These are phyloP conservation scores for Fusarium pininemorale DNA, from an alignment of 2,329 filamentous ascomycete species.

Conservation along the genomic window DNA sequence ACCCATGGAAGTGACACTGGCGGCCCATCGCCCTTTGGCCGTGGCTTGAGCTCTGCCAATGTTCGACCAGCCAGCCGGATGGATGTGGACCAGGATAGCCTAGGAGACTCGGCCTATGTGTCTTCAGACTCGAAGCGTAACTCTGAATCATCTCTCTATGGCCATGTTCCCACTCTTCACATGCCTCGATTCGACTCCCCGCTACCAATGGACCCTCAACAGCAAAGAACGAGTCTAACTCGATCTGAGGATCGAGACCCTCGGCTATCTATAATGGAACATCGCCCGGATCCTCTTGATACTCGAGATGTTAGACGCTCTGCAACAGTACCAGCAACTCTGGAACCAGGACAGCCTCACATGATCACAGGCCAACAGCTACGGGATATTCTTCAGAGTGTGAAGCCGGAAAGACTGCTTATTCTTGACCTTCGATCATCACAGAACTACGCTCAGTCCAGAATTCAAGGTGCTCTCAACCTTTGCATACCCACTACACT, in stretches of 20 bases:
- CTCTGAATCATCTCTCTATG: conserved; percentile 57
- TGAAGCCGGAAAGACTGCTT: conserved; percentile 60
- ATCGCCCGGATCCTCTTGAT: conserved; percentile 52
- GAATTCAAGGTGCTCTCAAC: conserved; percentile 84
- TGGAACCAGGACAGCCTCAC: conserved; percentile 57
- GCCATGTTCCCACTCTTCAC: conserved; percentile 50
- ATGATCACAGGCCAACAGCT: conserved; percentile 66
- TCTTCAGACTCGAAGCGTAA: conserved; percentile 64
- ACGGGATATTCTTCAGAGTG: conserved; percentile 62
- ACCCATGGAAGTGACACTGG: conserved; percentile 58
- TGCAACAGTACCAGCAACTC: conserved; percentile 62
- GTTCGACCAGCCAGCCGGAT: conserved; percentile 44
- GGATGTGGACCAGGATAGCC: conserved; percentile 57
- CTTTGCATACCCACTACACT: conserved; percentile 95
- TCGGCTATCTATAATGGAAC: conserved; percentile 63
- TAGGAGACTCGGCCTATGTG: conserved; percentile 64
- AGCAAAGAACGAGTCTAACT: conserved; percentile 46
- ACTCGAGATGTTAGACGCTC: conserved; percentile 46
- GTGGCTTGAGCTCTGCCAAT: conserved; percentile 34
- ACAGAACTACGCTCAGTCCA: conserved; percentile 79
- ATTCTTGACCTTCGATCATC: conserved; percentile 88
- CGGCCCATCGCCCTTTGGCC: conserved; percentile 47
- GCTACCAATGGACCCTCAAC: conserved; percentile 43
- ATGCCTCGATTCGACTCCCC: conserved; percentile 56
- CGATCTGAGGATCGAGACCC: conserved; percentile 62